Evolutionary conservation across 2,329 filamentous ascomycete species (phyloP).

Genomic region (Aaosphaeria arxii): DNA sequence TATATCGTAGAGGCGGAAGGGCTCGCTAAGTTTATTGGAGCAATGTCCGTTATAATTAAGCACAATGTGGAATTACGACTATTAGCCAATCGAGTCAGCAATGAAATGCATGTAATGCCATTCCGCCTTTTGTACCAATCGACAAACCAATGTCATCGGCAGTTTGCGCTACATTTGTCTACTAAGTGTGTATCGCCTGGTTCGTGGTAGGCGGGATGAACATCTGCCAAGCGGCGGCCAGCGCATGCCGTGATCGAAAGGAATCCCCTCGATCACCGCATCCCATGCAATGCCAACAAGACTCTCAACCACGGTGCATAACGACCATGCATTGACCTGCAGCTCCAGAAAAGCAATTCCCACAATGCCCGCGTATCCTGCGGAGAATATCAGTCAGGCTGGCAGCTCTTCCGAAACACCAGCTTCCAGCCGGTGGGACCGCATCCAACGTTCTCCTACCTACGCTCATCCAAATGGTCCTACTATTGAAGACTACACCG

Average conservation of each 20-base stretch:
- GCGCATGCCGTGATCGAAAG: conserved; percentile 15
- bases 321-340: conserved; percentile 37
- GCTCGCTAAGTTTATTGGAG: too few species aligned
- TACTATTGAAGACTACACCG: conserved; percentile 11
- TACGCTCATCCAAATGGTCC: conserved; percentile 13
- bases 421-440: conserved; percentile 1
- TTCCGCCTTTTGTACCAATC: too few species aligned
- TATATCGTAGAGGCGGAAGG: too few species aligned
- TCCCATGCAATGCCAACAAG: conserved; percentile 25
- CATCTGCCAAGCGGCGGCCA: conserved; percentile 23
- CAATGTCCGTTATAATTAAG: too few species aligned
- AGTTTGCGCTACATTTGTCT: too few species aligned
- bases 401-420: conserved; percentile 22
- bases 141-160: too few species aligned
- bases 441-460: background rate
- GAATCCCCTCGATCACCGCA: conserved; percentile 26
- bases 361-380: conserved; percentile 31
- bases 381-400: conserved; percentile 19
- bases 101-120: too few species aligned
- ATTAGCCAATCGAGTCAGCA: too few species aligned
- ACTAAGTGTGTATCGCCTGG: too few species aligned
- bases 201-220: background rate
- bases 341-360: conserved; percentile 29
- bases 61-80: too few species aligned
- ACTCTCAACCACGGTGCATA: conserved; percentile 29